These are phyloP conservation scores for Bipolaris oryzae DNA, from an alignment of 2,329 filamentous ascomycete species.

Conservation along the genomic window DNA sequence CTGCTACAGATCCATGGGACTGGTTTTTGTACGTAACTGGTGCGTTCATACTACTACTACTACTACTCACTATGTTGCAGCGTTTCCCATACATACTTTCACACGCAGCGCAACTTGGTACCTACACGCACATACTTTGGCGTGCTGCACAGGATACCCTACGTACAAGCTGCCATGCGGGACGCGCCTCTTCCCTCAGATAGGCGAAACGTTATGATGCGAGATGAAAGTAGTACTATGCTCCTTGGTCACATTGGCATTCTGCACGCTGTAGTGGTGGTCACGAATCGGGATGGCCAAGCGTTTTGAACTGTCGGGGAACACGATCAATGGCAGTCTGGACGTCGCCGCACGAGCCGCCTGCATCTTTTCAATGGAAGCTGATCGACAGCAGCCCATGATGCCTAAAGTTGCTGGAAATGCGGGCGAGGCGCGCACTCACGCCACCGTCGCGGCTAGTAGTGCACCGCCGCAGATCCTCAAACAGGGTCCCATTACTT, in stretches of 20 bases:
- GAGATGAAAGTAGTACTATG: not conserved
- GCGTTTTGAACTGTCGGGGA: not conserved
- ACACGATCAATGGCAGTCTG: not conserved
- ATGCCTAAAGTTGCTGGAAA: not conserved
- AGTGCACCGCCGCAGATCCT: slow-evolving; percentile 1
- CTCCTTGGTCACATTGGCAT: not conserved
- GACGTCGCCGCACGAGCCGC: not conserved
- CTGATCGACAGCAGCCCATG: not conserved
- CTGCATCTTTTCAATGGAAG: not conserved
- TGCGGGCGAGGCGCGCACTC: not conserved
- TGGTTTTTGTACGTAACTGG: not conserved
- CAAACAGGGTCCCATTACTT: not conserved
- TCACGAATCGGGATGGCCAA: not conserved
- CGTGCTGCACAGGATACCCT: not conserved
- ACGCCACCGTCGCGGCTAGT: not conserved
- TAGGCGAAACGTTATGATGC: not conserved
- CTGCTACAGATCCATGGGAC: not conserved
- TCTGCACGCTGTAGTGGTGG: not conserved
- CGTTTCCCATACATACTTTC: not conserved
- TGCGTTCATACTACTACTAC: not conserved
- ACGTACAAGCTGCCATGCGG: not conserved
- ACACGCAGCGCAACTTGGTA: not conserved
- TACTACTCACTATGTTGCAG: not conserved
- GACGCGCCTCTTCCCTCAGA: not conserved
- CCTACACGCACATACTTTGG: not conserved